Conservation (phyloP, 176 grass and related monocot species). For the Hordeum marinum region DNA sequence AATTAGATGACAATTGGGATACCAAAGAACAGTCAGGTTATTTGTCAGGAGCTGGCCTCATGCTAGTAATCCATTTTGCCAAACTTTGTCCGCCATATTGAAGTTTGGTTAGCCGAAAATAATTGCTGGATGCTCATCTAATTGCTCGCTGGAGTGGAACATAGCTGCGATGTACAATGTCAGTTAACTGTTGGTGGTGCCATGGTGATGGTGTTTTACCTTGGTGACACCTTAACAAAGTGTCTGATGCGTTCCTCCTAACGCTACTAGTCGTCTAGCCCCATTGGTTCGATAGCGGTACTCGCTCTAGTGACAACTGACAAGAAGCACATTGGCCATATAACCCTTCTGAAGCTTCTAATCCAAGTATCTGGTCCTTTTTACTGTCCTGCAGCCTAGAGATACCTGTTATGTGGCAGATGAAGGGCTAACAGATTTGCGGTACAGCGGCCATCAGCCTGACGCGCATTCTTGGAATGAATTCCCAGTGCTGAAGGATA, state of each 20-base stretch:
- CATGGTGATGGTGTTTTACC: not conserved
- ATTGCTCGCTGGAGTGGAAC: not conserved
- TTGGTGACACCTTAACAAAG: not conserved
- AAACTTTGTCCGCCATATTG: not conserved
- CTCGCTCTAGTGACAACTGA: not conserved
- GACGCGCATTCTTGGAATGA: slow-evolving; percentile 75
- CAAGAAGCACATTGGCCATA: not conserved
- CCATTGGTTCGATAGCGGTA: not conserved
- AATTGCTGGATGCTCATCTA: not conserved
- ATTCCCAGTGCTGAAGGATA: slow-evolving; percentile 75
- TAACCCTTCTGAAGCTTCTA: not conserved
- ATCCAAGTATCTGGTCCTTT: not conserved
- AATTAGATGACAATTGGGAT: not conserved
- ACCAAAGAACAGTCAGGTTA: not conserved
- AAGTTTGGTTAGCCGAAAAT: not conserved
- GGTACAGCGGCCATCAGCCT: slow-evolving; percentile 72
- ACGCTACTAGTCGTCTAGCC: not conserved
- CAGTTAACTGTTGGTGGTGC: not conserved
- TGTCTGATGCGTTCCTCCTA: not conserved
- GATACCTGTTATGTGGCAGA: slow-evolving; percentile 76
- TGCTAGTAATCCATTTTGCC: not conserved
- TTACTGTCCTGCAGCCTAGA: slow-evolving; percentile 37
- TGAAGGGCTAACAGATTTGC: slow-evolving; percentile 56
- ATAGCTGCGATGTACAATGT: not conserved
- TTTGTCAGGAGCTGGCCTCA: not conserved